A percentile compares a stretch with the other conserved stretches of the same genome.
These are phyloP conservation scores for Exophiala oligosperma DNA, from an alignment of 2,329 filamentous ascomycete genomes.

Conservation along the genomic window DNA sequence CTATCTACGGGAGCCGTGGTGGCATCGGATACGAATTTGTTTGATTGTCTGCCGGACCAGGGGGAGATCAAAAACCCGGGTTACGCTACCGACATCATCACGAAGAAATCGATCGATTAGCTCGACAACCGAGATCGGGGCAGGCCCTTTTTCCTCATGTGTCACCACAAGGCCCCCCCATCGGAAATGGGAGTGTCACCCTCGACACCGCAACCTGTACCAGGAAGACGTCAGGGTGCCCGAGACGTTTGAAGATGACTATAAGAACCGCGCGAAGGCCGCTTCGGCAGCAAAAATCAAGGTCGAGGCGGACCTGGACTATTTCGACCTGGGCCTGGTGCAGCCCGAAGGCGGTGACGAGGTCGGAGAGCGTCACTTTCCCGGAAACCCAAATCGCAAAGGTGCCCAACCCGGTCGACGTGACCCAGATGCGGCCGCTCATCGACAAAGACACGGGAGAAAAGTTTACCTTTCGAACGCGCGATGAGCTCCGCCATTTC, in stretches of 20 bases:
- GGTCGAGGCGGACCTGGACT: constrained; percentile 53
- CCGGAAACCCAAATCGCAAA: no score
- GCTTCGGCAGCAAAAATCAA: constrained; percentile 54
- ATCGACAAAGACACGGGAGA: constrained; percentile 50
- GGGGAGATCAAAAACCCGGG: constrained; percentile 33
- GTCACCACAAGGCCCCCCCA: constrained; percentile 58
- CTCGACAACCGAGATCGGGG: constrained; percentile 36
- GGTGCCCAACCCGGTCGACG: constrained; percentile 24
- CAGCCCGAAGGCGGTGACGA: constrained; percentile 52
- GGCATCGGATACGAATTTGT: no score
- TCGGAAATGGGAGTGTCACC: constrained; percentile 53
- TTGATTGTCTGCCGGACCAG: no score
- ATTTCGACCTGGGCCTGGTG: constrained; percentile 52
- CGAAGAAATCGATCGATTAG: constrained; percentile 49
- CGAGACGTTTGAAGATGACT: constrained; percentile 56
- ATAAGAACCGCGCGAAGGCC: constrained; percentile 54
- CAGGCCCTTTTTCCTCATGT: constrained; percentile 57
- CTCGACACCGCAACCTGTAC: constrained; percentile 52
- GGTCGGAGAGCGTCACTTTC: no score
- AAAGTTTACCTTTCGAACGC: constrained; percentile 47
- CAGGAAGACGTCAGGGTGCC: constrained; percentile 48
- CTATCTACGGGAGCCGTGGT: no score
- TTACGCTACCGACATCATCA: constrained; percentile 56
- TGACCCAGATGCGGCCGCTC: constrained; percentile 34
- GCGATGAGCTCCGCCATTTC: constrained; percentile 50